A percentile compares a stretch with the other conserved stretches of the same genome.
Conservation (phyloP, 768 basidiomycete genomes). For the Suillus brevipes region DNA sequence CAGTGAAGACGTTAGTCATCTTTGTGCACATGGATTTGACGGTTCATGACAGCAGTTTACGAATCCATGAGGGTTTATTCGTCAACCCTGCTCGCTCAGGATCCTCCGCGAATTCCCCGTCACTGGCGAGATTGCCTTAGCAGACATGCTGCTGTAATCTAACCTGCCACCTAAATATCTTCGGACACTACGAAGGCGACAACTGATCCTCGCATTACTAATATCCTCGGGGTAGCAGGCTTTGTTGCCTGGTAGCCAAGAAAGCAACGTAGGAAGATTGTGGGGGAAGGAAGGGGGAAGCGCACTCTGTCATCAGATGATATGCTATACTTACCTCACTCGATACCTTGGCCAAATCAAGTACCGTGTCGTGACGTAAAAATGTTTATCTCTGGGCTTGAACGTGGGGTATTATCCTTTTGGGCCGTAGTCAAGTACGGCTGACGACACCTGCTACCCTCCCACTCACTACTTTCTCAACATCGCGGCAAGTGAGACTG, state of each 20-base stretch:
- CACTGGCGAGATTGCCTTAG: slow-evolving; percentile 26
- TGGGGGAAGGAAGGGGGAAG: neutral
- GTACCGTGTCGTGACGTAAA: neutral
- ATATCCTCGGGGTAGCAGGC: slow-evolving; percentile 17
- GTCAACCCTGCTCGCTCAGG: slow-evolving; percentile 24
- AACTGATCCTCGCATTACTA: slow-evolving; percentile 19
- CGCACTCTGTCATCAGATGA: neutral
- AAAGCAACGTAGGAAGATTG: neutral
- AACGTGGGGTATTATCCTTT: neutral
- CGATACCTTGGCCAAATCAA: neutral
- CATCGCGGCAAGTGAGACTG: slow-evolving; percentile 86
- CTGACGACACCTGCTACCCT: neutral
- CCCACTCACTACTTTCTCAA: slow-evolving; percentile 52
- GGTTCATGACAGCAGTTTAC: neutral
- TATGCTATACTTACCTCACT: neutral
- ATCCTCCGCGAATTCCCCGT: slow-evolving; percentile 26
- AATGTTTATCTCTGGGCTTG: neutral
- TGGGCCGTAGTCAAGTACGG: neutral
- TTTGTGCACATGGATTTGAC: neutral
- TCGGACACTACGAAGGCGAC: slow-evolving; percentile 26
- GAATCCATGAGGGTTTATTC: slow-evolving; percentile 24
- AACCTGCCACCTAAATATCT: slow-evolving; percentile 24
- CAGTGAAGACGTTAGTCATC: slow-evolving; percentile 20
- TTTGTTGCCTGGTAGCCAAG: slow-evolving; percentile 20
- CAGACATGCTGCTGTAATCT: slow-evolving; percentile 26